Conservation (phyloP, 2,329 filamentous ascomycete species). For the Onygenales sp. region DNA sequence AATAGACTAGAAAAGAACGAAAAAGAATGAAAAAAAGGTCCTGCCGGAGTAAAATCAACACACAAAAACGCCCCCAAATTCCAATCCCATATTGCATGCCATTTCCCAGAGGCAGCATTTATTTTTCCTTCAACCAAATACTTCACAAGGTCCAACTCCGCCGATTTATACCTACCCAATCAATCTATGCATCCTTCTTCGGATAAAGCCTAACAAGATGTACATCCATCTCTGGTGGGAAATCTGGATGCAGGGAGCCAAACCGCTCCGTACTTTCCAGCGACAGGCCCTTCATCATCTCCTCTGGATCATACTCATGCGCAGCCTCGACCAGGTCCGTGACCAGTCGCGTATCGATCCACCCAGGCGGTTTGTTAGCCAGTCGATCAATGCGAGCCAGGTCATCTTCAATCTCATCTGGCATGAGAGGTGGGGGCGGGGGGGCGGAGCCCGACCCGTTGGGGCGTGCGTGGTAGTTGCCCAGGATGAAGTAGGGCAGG, state of each 20-base stretch:
- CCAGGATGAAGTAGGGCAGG: constrained; percentile 37
- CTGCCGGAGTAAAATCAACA: too few species aligned
- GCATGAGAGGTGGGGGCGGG: constrained; percentile 33
- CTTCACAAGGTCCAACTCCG: too few species aligned
- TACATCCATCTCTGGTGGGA: constrained; percentile 33
- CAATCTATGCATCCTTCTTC: neutral
- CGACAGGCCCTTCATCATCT: constrained; percentile 18
- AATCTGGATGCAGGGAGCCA: constrained; percentile 33
- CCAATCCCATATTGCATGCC: too few species aligned
- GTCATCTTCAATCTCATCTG: constrained; percentile 40
- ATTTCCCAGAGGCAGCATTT: too few species aligned
- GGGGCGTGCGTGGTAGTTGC: constrained; percentile 36
- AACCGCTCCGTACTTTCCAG: constrained; percentile 24
- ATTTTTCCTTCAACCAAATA: too few species aligned
- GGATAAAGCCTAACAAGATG: constrained; percentile 29
- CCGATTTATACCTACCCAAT: too few species aligned
- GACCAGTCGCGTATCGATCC: constrained; percentile 33
- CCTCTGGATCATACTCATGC: constrained; percentile 1
- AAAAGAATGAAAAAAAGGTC: too few species aligned
- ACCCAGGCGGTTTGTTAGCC: constrained; percentile 27
- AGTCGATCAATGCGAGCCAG: constrained; percentile 32
- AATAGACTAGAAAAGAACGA: too few species aligned
- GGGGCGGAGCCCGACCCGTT: constrained; percentile 32
- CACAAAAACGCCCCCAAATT: too few species aligned
- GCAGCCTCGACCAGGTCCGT: constrained; percentile 26